Conservation (phyloP, 1,139 yeast species). For the Ashbya aceris region DNA sequence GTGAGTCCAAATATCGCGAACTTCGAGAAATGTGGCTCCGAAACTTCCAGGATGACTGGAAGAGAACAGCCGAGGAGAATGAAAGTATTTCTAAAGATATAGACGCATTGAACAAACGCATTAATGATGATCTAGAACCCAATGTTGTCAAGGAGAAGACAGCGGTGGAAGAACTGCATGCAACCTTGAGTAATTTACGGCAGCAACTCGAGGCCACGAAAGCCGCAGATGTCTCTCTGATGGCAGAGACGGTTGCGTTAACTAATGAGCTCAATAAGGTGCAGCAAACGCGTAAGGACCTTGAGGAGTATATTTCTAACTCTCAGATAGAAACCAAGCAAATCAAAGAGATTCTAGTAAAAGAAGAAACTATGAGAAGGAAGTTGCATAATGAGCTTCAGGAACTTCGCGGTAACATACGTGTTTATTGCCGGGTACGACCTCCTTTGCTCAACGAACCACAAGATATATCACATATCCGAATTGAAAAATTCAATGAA, state of each 20-base stretch:
- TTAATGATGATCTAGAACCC: conserved; percentile 15
- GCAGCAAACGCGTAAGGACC: conserved; percentile 14
- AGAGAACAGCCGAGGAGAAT: conserved; percentile 15
- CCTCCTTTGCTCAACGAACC: conserved; percentile 37
- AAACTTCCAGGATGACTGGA: conserved; percentile 21
- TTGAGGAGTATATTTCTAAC: conserved; percentile 24
- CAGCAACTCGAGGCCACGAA: conserved; percentile 14
- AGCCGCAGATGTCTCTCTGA: conserved; percentile 3
- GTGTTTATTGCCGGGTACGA: conserved; percentile 82
- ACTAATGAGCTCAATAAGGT: conserved; percentile 13
- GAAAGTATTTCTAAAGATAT: conserved; percentile 13
- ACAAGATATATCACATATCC: conserved; percentile 33
- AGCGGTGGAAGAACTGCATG: conserved; percentile 13
- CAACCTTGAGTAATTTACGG: conserved; percentile 16
- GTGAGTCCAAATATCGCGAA: conserved; percentile 16
- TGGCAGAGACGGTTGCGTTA: conserved; percentile 6
- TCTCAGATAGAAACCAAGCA: conserved; percentile 23
- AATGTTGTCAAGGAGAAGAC: conserved; percentile 12
- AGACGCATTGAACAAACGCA: conserved; percentile 14
- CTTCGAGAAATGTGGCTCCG: conserved; percentile 24
- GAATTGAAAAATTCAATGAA: conserved; percentile 42
- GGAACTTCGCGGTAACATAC: conserved; percentile 81
- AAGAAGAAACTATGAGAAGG: conserved; percentile 52
- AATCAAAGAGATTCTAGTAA: conserved; percentile 31
- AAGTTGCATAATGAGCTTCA: conserved; percentile 65